Evolutionary conservation across 129 eudicot species (phyloP), one percentile per base, ranked within the genome.

Genomic region (Dittrichia graveolens): DNA sequence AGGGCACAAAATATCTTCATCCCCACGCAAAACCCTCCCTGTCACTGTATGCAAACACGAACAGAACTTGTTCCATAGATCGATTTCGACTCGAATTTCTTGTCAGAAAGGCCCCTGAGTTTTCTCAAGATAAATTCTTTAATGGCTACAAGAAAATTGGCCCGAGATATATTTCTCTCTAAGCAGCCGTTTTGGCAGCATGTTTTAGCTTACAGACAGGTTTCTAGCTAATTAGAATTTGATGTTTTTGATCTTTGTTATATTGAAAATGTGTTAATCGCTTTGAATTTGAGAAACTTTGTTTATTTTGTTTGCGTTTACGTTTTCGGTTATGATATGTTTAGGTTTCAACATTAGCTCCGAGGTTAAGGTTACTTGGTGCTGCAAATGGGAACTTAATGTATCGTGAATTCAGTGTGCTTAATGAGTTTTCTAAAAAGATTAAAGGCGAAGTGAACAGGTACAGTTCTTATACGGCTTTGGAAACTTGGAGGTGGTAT

Each of bases 391-490:
- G 71, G 45, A 79, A 12, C 43, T 16, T 52, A 11, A 46, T 57
- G 72, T 50, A 37, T 67, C 80, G 80, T 54, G 84, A 80, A 54
- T 80, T 61, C 46, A 80, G 84, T 15, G 80, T 80, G 61, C 75
- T 80, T 37, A 74, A 75, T 44, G 83, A 80, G 71, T 74, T 80
- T 64, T 56, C 83, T 9, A 62, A 80, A 5, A 75, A 76, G 80
- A 69, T 80, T 80, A 80, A 80, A 80, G 80, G 72, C 34, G 84
- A 80, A 61, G 80, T 61, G 55, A 75, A 80, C 67, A 75, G 84
- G 84, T 80, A 61, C 38, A 49, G 56, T 34, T 61, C 3, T 70
- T 62, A 5, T 41, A 7, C 43, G 70, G 8, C 10, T 41, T 52
- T 42, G 35, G 6, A 11, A 44, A 44, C 41, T 15, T 45, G 48